Evolutionary conservation across 2,329 filamentous ascomycete genomes (phyloP).

Genomic region (Sordariomycetes sp.): DNA sequence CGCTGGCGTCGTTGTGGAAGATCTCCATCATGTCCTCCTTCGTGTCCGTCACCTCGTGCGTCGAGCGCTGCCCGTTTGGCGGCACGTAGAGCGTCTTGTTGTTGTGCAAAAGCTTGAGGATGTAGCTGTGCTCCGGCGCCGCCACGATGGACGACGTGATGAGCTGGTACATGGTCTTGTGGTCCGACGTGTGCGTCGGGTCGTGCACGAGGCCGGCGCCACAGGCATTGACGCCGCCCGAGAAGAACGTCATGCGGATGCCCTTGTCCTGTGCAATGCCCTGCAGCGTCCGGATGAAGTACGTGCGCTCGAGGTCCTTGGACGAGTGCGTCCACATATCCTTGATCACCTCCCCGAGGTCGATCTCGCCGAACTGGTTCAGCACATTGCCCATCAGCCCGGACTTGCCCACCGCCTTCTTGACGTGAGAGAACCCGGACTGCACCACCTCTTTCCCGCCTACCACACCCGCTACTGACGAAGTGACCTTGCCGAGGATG

Average conservation of each 20-base stretch:
- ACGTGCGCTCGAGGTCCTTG: constrained; percentile 94
- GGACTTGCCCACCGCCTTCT: constrained; percentile 91
- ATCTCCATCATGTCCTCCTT: constrained; percentile 99
- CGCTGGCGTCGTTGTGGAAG: constrained; percentile 87
- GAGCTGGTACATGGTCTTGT: constrained; percentile 99
- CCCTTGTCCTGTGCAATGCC: constrained; percentile 93
- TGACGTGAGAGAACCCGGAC: constrained; percentile 87
- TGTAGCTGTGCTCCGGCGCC: constrained; percentile 71
- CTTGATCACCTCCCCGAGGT: constrained; percentile 84
- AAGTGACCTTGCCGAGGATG: constrained; percentile 87
- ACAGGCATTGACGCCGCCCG: constrained; percentile 80
- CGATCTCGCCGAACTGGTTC: constrained; percentile 93
- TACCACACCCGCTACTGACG: constrained; percentile 88
- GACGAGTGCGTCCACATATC: constrained; percentile 98
- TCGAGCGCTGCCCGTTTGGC: constrained; percentile 69
- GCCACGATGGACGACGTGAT: constrained; percentile 91
- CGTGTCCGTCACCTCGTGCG: constrained; percentile 70
- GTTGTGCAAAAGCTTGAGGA: constrained; percentile 91
- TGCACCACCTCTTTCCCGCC: constrained; percentile 89
- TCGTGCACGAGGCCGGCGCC: constrained; percentile 93
- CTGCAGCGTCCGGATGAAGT: constrained; percentile 90
- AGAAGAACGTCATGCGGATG: constrained; percentile 93
- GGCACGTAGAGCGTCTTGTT: constrained; percentile 89
- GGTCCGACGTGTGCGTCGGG: constrained; percentile 78
- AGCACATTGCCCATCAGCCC: constrained; percentile 93